Conservation (phyloP, 768 basidiomycete genomes). For the Tremella yokohamensis region DNA sequence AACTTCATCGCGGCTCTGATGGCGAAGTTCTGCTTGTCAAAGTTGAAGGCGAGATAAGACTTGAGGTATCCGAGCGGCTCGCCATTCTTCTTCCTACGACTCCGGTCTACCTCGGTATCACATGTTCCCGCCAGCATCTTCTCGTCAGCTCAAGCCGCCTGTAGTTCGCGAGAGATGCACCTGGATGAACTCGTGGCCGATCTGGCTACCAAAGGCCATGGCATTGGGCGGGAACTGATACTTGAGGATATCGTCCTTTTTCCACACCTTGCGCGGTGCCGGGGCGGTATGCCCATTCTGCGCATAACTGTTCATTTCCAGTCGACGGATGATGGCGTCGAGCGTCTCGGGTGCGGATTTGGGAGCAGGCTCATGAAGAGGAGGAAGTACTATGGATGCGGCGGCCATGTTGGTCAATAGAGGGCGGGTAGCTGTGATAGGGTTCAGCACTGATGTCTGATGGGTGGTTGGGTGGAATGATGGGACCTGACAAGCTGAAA, state of each 20-base stretch:
- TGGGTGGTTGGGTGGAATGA: too few species aligned
- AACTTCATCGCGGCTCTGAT: slow-evolving; percentile 28
- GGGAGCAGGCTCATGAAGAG: too few species aligned
- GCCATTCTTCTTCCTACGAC: neutral
- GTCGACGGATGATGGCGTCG: neutral
- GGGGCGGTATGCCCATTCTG: neutral
- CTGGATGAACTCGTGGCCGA: slow-evolving; percentile 28
- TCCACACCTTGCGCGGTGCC: neutral
- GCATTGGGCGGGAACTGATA: slow-evolving; percentile 36
- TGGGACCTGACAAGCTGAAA: too few species aligned
- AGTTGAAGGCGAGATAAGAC: slow-evolving; percentile 41
- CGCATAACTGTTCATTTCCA: neutral
- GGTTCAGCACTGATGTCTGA: too few species aligned
- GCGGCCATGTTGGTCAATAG: too few species aligned
- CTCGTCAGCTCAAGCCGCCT: neutral
- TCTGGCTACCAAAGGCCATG: slow-evolving; percentile 37
- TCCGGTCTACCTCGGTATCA: slow-evolving; percentile 11
- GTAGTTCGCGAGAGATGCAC: slow-evolving; percentile 8
- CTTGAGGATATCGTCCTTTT: slow-evolving; percentile 12
- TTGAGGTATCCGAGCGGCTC: slow-evolving; percentile 4
- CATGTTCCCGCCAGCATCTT: slow-evolving; percentile 29
- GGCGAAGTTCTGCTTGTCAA: slow-evolving; percentile 27
- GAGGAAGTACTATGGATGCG: too few species aligned
- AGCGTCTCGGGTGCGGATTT: neutral
- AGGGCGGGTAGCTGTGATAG: too few species aligned